These are phyloP conservation scores for Fusarium sororula DNA, from an alignment of 2,329 filamentous ascomycete species.

Conservation along the genomic window DNA sequence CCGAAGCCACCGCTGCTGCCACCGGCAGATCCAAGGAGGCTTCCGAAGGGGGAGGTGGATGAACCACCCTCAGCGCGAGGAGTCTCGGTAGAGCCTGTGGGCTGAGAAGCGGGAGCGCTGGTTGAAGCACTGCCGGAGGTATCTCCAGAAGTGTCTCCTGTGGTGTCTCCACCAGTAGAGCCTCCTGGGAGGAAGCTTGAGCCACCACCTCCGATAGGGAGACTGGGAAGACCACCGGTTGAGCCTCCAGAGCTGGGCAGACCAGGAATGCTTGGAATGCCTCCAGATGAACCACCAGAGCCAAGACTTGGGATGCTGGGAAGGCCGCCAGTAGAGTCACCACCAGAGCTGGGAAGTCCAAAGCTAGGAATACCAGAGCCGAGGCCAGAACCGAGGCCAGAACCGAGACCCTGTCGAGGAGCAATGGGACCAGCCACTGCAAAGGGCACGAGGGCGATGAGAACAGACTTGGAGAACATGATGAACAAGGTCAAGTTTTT, in stretches of 20 bases:
- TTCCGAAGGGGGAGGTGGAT: neutral
- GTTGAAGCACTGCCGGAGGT: neutral
- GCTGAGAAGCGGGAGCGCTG: neutral
- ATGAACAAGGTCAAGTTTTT: conserved; percentile 3
- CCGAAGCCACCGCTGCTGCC: conserved; percentile 7
- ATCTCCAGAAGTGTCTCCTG: neutral
- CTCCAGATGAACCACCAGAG: neutral
- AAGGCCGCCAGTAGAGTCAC: neutral
- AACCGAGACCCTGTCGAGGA: conserved; percentile 8
- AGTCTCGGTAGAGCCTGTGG: neutral
- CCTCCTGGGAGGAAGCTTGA: neutral
- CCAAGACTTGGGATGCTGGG: neutral
- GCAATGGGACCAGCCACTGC: conserved; percentile 37
- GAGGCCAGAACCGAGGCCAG: neutral
- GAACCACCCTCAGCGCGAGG: neutral
- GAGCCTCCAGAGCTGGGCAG: neutral
- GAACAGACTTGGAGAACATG: conserved; percentile 35
- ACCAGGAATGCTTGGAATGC: neutral
- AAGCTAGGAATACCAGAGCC: conserved; percentile 3
- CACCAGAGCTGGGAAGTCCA: neutral
- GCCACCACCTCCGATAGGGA: neutral
- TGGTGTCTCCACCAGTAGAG: neutral
- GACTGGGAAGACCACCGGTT: neutral
- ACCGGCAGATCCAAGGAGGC: neutral
- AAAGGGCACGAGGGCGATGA: conserved; percentile 36